Conservation (phyloP, 2,329 filamentous ascomycete genomes). For the Pseudopyricularia cyperi region DNA sequence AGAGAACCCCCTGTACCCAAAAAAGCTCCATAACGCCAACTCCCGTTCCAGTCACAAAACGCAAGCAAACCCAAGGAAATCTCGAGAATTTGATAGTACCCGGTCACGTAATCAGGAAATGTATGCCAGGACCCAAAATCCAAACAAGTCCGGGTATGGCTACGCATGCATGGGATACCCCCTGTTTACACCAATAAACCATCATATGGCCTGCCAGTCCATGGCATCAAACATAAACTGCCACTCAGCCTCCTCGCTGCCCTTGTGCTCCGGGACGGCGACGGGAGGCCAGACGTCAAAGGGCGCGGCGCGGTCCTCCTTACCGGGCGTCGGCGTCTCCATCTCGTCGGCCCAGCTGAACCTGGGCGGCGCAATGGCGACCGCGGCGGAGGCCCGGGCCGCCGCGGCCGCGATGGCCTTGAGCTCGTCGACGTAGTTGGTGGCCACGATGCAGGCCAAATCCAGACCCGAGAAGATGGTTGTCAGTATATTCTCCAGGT, state of each 20-base stretch:
- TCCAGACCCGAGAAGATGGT: slow-evolving; percentile 47
- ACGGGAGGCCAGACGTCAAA: not conserved
- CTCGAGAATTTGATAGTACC: no score
- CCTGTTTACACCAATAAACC: no score
- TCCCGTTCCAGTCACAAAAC: no score
- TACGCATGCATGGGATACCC: no score
- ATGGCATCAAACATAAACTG: slow-evolving; percentile 46
- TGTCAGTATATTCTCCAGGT: slow-evolving; percentile 45
- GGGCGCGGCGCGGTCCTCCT: not conserved
- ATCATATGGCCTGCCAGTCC: slow-evolving; percentile 37
- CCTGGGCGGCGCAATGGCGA: not conserved
- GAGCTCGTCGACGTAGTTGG: slow-evolving; percentile 23
- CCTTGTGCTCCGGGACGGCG: not conserved
- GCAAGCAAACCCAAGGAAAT: no score
- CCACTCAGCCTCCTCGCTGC: slow-evolving; percentile 30
- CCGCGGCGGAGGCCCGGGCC: slow-evolving; percentile 5
- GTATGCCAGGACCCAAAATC: no score
- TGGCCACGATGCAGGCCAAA: slow-evolving; percentile 38
- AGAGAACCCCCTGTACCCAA: no score
- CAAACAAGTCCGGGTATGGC: no score
- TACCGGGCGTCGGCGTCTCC: slow-evolving; percentile 2
- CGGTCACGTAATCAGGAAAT: no score
- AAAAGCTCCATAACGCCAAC: no score
- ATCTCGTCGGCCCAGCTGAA: slow-evolving; percentile 7
- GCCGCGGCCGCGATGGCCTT: slow-evolving; percentile 1